Conservation (phyloP, 164 flowering plant species). For the Kingdonia uniflora region DNA sequence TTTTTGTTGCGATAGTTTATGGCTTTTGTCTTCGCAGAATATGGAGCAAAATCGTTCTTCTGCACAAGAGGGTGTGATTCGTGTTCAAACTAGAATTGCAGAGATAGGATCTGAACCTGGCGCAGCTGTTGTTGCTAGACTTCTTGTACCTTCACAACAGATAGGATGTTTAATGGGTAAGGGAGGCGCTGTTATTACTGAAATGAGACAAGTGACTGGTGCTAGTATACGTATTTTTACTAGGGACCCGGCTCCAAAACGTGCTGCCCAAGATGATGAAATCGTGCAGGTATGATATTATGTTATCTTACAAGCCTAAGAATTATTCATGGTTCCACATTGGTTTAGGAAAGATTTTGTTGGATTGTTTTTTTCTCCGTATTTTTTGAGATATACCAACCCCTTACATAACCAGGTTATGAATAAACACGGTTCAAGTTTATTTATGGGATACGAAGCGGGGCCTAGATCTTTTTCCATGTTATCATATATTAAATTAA, state of each 20-base stretch:
- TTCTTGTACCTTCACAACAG: slow-evolving; percentile 50
- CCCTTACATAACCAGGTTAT: no score
- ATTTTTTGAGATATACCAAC: no score
- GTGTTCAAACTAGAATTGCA: slow-evolving; percentile 40
- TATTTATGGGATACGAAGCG: no score
- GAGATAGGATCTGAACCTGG: slow-evolving; percentile 40
- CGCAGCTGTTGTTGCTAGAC: slow-evolving; percentile 40
- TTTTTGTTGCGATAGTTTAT: no score
- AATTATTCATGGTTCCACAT: no score
- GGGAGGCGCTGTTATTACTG: slow-evolving; percentile 45
- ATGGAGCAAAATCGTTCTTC: slow-evolving; percentile 37
- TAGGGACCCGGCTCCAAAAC: slow-evolving; percentile 32
- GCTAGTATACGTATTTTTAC: slow-evolving; percentile 40
- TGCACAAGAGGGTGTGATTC: slow-evolving; percentile 58
- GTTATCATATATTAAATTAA: no score
- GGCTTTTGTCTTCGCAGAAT: slow-evolving; percentile 18
- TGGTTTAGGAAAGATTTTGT: no score
- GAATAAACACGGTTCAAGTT: no score
- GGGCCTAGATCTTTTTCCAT: no score
- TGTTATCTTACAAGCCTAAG: no score
- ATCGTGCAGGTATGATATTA: no score
- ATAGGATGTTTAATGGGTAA: slow-evolving; percentile 48
- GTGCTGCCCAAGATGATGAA: slow-evolving; percentile 15
- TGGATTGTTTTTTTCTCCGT: no score
- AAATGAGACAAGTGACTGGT: slow-evolving; percentile 51